phyloP scores from a whole-genome alignment of 176 grass and related monocot genomes.

The Oryza officinalis region DNA sequence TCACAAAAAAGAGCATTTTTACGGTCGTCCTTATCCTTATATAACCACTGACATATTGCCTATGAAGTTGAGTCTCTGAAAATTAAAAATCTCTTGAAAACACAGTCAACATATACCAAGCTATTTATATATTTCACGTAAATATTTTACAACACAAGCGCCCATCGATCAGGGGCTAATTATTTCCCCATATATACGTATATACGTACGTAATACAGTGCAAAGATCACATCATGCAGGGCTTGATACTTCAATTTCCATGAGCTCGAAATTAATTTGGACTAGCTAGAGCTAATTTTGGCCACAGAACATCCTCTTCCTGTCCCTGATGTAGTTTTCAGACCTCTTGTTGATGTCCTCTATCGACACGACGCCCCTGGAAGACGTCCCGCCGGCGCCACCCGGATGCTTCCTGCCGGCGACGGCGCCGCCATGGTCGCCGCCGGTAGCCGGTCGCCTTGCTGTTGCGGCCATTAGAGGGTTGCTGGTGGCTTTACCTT shows the following conservation, averaged over 20 bases:
- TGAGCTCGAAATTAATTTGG: background rate
- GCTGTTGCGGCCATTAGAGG: background rate
- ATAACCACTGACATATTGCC: too few species aligned
- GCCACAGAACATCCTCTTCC: constrained; percentile 36
- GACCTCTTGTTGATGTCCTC: constrained; percentile 53
- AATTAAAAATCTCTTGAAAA: too few species aligned
- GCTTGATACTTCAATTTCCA: background rate
- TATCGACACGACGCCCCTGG: background rate
- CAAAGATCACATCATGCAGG: background rate
- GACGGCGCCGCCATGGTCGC: too few species aligned
- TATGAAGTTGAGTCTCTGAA: too few species aligned
- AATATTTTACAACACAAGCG: background rate
- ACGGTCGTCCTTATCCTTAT: too few species aligned
- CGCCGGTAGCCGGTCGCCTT: background rate
- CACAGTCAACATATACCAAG: too few species aligned
- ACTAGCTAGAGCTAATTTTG: background rate
- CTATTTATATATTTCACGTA: background rate
- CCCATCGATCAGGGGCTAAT: background rate
- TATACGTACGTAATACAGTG: background rate
- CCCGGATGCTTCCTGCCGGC: background rate
- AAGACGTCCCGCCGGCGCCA: too few species aligned
- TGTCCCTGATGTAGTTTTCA: constrained; percentile 44
- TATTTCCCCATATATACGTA: background rate
- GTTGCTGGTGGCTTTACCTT: background rate
- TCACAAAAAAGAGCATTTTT: too few species aligned